phyloP scores from a whole-genome alignment of 805 yeast genomes.

The Peterozyma toletana region DNA sequence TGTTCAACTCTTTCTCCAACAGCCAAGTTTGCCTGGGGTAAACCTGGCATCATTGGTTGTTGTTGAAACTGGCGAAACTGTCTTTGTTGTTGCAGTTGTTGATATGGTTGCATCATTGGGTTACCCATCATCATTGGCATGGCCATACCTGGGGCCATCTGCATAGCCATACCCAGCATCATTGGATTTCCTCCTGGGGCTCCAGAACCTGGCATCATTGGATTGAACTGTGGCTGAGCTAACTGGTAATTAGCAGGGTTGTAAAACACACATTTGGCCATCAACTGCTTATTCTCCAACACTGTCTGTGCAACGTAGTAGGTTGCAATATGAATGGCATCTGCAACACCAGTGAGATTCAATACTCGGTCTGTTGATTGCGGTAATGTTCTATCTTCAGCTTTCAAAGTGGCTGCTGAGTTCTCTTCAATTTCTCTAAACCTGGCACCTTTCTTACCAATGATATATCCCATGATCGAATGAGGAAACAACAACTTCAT shows the following conservation, averaged over 20 bases:
- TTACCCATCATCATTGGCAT: conserved; percentile 10
- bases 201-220: conserved; percentile 9
- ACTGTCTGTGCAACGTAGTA: conserved; percentile 68
- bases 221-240: conserved; percentile 19
- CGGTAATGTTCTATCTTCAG: conserved; percentile 67
- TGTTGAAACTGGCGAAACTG: conserved; percentile 3
- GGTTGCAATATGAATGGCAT: conserved; percentile 79
- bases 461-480: conserved; percentile 71
- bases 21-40: background rate
- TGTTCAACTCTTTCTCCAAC: conserved; percentile 50
- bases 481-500: conserved; percentile 68
- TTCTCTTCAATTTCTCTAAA: conserved; percentile 77
- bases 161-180: conserved; percentile 8
- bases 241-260: conserved; percentile 42
- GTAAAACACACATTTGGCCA: conserved; percentile 48
- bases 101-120: conserved; percentile 11
- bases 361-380: conserved; percentile 72
- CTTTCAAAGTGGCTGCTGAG: conserved; percentile 71
- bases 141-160: conserved; percentile 5
- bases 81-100: conserved; percentile 10
- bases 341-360: conserved; percentile 71
- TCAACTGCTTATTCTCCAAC: conserved; percentile 51
- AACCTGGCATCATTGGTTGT: conserved; percentile 11
- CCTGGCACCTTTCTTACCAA: conserved; percentile 69
- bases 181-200: conserved; percentile 7